Conservation (phyloP, 192 early-diverging fungal species). For the Geranomyces variabilis region DNA sequence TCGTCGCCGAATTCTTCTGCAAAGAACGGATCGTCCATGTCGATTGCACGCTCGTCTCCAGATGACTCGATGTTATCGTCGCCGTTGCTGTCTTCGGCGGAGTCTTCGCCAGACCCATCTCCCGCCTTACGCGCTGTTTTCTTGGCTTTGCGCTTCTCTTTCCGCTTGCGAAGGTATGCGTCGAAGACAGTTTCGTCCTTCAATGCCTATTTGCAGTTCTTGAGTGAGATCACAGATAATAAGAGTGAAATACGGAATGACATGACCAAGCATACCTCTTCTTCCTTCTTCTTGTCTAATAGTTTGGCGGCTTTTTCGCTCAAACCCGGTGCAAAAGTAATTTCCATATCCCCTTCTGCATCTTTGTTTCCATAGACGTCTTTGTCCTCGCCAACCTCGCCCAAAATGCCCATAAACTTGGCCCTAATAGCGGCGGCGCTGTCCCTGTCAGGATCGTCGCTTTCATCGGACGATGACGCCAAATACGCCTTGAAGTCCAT, state of each 20-base stretch:
- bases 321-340: slow-evolving; percentile 92
- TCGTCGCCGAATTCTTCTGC: slow-evolving; percentile 33
- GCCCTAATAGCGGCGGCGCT: slow-evolving; percentile 36
- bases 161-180: slow-evolving; percentile 76
- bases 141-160: slow-evolving; percentile 74
- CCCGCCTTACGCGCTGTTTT: slow-evolving; percentile 41
- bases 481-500: slow-evolving; percentile 92
- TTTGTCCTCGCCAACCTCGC: slow-evolving; percentile 21
- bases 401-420: slow-evolving; percentile 47
- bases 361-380: slow-evolving; percentile 35
- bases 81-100: neutral
- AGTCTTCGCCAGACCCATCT: slow-evolving; percentile 6
- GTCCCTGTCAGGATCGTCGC: slow-evolving; percentile 59
- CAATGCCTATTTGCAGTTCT: slow-evolving; percentile 32
- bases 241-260: neutral
- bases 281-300: slow-evolving; percentile 59
- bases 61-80: neutral
- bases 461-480: slow-evolving; percentile 69
- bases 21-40: slow-evolving; percentile 45
- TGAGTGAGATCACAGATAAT: too few relatives aligned
- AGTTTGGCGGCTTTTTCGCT: slow-evolving; percentile 68
- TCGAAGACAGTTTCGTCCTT: slow-evolving; percentile 88
- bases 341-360: slow-evolving; percentile 89
- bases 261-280: slow-evolving; percentile 35
- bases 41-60: slow-evolving; percentile 23